Evolutionary conservation across 257 asterid genomes (phyloP).

Genomic region (Jacaranda mimosifolia): DNA sequence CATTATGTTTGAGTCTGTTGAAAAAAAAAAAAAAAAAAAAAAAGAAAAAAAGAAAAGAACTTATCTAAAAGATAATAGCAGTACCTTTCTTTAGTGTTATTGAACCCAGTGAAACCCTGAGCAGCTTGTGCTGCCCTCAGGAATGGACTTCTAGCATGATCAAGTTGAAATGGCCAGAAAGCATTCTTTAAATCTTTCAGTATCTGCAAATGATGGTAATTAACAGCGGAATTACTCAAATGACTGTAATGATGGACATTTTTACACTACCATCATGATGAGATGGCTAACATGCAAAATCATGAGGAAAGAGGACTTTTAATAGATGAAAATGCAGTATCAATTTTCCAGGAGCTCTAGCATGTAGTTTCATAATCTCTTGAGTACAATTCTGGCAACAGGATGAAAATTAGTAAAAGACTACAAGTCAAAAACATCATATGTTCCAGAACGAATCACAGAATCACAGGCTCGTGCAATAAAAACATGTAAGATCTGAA

Average conservation of each 20-base stretch:
- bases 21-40: too few species aligned
- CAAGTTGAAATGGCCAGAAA: conserved; percentile 89
- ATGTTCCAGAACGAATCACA: neutral
- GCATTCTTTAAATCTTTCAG: conserved; percentile 76
- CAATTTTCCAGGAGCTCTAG: neutral
- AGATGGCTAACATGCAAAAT: conserved; percentile 15
- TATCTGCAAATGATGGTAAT: conserved; percentile 52
- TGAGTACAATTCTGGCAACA: neutral
- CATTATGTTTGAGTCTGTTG: neutral
- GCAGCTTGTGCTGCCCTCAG: conserved; percentile 91
- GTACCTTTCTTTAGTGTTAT: conserved; percentile 60
- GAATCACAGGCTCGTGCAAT: conserved; percentile 3
- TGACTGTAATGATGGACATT: neutral
- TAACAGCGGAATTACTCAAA: neutral
- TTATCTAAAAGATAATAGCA: conserved; percentile 4
- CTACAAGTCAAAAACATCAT: conserved; percentile 13
- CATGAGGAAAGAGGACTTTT: conserved; percentile 11
- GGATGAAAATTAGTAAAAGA: neutral
- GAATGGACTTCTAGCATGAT: conserved; percentile 66
- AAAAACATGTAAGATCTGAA: conserved; percentile 1
- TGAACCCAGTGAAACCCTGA: conserved; percentile 56
- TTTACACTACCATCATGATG: conserved; percentile 10
- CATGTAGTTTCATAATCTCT: neutral
- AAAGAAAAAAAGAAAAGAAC: neutral
- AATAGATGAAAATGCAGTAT: neutral